phyloP scores from a whole-genome alignment of 2,329 filamentous ascomycete genomes.

The Sporothrix variecibatus region DNA sequence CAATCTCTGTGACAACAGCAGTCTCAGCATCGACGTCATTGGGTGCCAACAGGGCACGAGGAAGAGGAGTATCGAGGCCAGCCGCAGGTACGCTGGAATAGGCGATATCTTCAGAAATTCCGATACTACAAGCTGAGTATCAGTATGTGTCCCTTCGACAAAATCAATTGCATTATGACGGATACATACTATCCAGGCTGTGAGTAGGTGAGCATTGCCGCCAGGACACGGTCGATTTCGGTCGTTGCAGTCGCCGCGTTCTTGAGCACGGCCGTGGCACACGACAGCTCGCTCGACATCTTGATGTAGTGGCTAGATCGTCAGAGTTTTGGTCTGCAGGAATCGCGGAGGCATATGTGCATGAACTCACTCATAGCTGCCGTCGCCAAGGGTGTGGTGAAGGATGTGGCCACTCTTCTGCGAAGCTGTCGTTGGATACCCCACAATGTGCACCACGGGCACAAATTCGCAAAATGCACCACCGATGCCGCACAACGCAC shows the following conservation, averaged over 20 bases:
- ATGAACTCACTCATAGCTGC: conserved; percentile 37
- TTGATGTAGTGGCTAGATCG: neutral
- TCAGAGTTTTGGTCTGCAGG: neutral
- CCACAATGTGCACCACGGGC: conserved; percentile 69
- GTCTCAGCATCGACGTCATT: neutral
- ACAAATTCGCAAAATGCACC: conserved; percentile 75
- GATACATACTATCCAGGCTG: conserved; percentile 4
- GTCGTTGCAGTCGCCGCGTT: neutral
- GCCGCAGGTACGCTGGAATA: neutral
- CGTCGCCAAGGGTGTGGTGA: conserved; percentile 73
- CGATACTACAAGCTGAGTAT: neutral
- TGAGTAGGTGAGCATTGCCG: neutral
- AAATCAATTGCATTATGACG: neutral
- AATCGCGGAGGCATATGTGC: neutral
- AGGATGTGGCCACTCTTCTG: conserved; percentile 45
- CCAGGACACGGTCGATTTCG: neutral
- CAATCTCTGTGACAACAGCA: neutral
- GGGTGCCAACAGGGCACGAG: neutral
- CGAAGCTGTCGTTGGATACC: conserved; percentile 48
- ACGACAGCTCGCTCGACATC: conserved; percentile 3
- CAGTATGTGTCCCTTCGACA: no score
- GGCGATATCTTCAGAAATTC: neutral
- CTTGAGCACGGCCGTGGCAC: conserved; percentile 2
- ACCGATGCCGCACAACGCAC: conserved; percentile 71
- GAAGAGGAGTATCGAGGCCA: neutral